phyloP scores from a whole-genome alignment of 2,329 filamentous ascomycete genomes.

The Cladorrhinum sp. region DNA sequence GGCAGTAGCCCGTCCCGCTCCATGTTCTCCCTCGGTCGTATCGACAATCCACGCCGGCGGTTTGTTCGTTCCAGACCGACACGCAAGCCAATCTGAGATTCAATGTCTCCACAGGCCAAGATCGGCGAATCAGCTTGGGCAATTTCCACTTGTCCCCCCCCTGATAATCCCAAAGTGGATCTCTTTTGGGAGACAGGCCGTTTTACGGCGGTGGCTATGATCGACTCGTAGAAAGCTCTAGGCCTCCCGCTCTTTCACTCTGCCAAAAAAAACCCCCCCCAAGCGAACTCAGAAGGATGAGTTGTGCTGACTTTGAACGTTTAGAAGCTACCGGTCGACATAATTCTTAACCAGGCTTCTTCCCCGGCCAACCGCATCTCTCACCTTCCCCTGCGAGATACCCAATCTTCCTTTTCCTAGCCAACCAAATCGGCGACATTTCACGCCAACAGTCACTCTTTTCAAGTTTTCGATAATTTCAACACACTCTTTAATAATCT shows the following conservation, averaged over 20 bases:
- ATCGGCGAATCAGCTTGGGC: constrained; percentile 22
- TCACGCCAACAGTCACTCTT: constrained; percentile 56
- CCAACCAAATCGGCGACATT: constrained; percentile 45
- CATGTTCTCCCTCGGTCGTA: constrained; percentile 1
- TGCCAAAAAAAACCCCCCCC: constrained; percentile 5
- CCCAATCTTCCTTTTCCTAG: constrained; percentile 31
- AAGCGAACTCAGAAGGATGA: constrained; percentile 16
- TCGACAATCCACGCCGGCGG: neutral
- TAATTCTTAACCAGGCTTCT: constrained; percentile 46
- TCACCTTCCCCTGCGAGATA: constrained; percentile 26
- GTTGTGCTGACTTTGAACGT: constrained; percentile 27
- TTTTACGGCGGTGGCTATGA: constrained; percentile 12
- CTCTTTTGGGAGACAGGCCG: constrained; percentile 9
- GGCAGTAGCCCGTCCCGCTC: neutral
- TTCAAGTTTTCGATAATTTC: constrained; percentile 40
- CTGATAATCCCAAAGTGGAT: constrained; percentile 18
- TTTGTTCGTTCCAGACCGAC: constrained; percentile 23
- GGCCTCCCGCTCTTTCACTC: neutral
- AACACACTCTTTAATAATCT: constrained; percentile 59
- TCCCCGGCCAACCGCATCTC: constrained; percentile 41
- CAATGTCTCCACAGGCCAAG: constrained; percentile 17
- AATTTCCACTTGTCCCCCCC: constrained; percentile 7
- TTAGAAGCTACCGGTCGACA: constrained; percentile 45
- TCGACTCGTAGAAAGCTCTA: neutral
- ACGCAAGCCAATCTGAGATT: neutral